phyloP scores from a whole-genome alignment of 768 basidiomycete species.

The Phanerodontia chrysosporium region DNA sequence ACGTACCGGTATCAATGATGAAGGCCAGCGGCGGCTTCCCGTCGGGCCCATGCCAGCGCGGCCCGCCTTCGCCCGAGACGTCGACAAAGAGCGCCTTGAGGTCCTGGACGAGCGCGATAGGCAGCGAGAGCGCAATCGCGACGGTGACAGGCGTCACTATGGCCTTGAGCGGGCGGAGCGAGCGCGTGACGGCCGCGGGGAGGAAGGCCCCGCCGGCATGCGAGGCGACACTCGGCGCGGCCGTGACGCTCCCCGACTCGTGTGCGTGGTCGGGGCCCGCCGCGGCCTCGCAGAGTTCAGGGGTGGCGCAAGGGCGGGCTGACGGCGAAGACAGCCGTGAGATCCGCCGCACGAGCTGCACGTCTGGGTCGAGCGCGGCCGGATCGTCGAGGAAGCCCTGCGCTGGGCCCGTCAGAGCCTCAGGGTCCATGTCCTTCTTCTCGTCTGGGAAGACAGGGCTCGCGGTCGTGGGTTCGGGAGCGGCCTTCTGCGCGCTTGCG shows the following conservation, averaged over 20 bases:
- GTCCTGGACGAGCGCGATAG: slow-evolving; percentile 34
- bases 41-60: slow-evolving; percentile 37
- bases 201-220: background rate
- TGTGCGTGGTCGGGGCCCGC: slow-evolving; percentile 2
- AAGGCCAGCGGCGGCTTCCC: slow-evolving; percentile 40
- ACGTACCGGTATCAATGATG: slow-evolving; percentile 31
- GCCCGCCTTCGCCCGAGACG: slow-evolving; percentile 23
- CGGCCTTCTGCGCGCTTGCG: background rate
- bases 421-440: slow-evolving; percentile 1
- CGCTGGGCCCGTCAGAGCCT: slow-evolving; percentile 7
- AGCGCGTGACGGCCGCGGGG: slow-evolving; percentile 20
- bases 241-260: background rate
- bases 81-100: slow-evolving; percentile 39
- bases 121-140: slow-evolving; percentile 34
- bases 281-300: background rate
- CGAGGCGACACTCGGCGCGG: background rate
- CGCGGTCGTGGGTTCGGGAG: background rate
- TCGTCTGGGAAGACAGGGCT: slow-evolving; percentile 5
- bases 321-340: slow-evolving; percentile 22
- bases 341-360: slow-evolving; percentile 22
- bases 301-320: slow-evolving; percentile 5
- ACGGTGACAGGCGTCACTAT: slow-evolving; percentile 34
- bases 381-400: slow-evolving; percentile 3
- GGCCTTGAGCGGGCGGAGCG: slow-evolving; percentile 19
- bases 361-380: slow-evolving; percentile 19